A percentile compares a stretch with the other conserved stretches of the same genome.
phyloP scores from a whole-genome alignment of 805 yeast genomes.

The Candida corydali region DNA sequence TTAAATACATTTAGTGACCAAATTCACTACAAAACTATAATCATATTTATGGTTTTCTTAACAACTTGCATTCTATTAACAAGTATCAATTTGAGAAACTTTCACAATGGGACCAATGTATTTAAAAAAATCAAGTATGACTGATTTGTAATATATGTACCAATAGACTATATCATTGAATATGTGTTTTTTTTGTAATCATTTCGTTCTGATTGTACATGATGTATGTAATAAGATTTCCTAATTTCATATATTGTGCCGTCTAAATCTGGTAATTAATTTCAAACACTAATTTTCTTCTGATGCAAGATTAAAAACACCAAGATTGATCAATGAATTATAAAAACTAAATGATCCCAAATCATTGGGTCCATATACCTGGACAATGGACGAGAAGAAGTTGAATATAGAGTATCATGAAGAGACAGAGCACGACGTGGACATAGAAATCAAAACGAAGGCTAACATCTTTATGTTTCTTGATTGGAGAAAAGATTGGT shows the following conservation, averaged over 20 bases:
- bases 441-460: neutral
- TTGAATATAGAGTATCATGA: no score
- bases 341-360: neutral
- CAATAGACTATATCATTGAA: no score
- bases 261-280: slow-evolving; percentile 3
- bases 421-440: no score
- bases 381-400: no score
- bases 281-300: neutral
- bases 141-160: no score
- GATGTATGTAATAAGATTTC: no score
- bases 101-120: slow-evolving; percentile 1
- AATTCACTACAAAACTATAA: slow-evolving; percentile 58
- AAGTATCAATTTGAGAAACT: slow-evolving; percentile 1
- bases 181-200: no score
- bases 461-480: slow-evolving; percentile 14
- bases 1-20: slow-evolving; percentile 71
- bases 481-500: slow-evolving; percentile 12
- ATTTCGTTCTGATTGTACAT: no score
- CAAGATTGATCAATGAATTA: no score
- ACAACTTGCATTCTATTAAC: slow-evolving; percentile 4
- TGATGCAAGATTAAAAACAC: slow-evolving; percentile 11
- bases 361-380: no score
- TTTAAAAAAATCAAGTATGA: no score
- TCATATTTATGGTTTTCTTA: neutral
- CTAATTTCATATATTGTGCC: neutral